Evolutionary conservation across 495 filamentous ascomycete genomes (phyloP), one percentile per base, ranked within the genome.

Genomic region (Penicillium samsonianum): DNA sequence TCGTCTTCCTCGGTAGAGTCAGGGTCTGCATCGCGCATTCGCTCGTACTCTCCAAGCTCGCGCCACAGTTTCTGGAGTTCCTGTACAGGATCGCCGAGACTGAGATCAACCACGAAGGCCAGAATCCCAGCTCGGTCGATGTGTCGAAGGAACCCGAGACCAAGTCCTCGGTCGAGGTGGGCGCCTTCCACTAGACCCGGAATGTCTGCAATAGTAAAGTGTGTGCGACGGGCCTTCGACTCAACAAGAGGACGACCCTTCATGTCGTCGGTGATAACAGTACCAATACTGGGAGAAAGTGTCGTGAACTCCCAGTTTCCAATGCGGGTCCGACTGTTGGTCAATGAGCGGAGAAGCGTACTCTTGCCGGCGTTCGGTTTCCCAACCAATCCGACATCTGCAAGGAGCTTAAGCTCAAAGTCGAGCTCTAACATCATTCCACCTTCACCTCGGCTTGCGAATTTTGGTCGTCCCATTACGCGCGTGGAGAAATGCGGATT

Each of bases 291-390:
- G 1, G 94, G 94, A 41, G 90, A 87, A 6, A 98, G 79, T 0
- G 94, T 98, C 5, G 94, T 98, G 67, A 98, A 98, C 19, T 91
- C 94, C 94, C 94, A 98, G 65, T 90, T 84, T 22, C 94, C 94
- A 26, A 98, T 87, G 16, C 95, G 84, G 2, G 95, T 88, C 44
- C 90, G 84, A 71, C 90, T 92, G 61, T 89, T 87, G 61, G 83
- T 95, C 61, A 98, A 73, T 1, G 92, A 87, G 44, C 94, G 87
- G 5, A 97, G 82, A 8, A 98, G 80, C 0, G 95, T 97, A 67
- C 89, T 94, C 70, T 98, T 98, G 12, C 94, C 94, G 2, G 95
- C 94, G 69, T 98, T 98, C 0, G 94, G 95, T 48, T 96, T 82
- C 2, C 94, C 94, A 25, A 98, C 94, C 10, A 98, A 78, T 1